Evolutionary conservation across 2,329 filamentous ascomycete genomes (phyloP).

Genomic region (Dactylellina drechsleri): DNA sequence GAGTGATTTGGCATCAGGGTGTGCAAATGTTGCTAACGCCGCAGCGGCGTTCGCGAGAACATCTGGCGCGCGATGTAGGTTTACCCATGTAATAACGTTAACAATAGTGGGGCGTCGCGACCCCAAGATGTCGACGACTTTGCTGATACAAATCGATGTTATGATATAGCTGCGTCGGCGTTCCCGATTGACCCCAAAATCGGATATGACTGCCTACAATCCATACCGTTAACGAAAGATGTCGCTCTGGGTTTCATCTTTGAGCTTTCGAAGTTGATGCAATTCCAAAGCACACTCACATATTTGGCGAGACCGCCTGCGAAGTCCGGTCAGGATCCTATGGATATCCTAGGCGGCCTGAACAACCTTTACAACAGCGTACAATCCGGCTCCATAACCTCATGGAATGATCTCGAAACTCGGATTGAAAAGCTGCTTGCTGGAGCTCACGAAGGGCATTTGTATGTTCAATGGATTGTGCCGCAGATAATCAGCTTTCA

Average conservation of each 20-base stretch:
- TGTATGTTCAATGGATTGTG: constrained; percentile 43
- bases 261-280: constrained; percentile 44
- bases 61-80: constrained; percentile 24
- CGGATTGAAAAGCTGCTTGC: constrained; percentile 28
- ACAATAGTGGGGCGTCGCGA: too few species aligned
- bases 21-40: constrained; percentile 32
- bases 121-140: too few species aligned
- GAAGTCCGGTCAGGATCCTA: constrained; percentile 46
- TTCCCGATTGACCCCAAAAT: constrained; percentile 47
- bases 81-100: neutral
- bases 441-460: constrained; percentile 43
- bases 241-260: constrained; percentile 25
- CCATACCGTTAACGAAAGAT: constrained; percentile 33
- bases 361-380: constrained; percentile 29
- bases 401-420: constrained; percentile 47
- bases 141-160: too few species aligned
- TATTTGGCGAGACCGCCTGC: constrained; percentile 44
- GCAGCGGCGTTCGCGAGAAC: constrained; percentile 26
- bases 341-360: constrained; percentile 47
- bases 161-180: constrained; percentile 6
- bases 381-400: constrained; percentile 33
- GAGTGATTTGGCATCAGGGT: constrained; percentile 27
- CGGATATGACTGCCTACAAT: constrained; percentile 47
- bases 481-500: constrained; percentile 49
- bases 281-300: constrained; percentile 42